Base-by-base conservation (phyloP, 768 basidiomycete species). In the Leccinellum rugosiceps region DNA sequence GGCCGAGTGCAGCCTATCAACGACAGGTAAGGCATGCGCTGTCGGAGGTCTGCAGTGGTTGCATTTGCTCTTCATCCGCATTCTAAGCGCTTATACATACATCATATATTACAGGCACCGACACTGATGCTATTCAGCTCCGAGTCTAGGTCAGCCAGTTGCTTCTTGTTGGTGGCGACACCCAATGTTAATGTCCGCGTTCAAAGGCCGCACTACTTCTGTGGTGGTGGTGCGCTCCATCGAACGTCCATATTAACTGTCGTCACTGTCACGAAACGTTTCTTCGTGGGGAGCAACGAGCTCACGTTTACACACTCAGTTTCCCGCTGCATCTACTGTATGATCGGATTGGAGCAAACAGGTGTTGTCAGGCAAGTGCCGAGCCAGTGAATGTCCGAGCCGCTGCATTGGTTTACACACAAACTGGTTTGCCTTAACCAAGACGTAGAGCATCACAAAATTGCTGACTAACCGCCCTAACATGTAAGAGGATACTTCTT, bases 21-120 rank as follows among this genome's bases (percentile, higher is more conserved):
- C 90, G 91, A 66, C 81, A 85, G 55, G 93, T 90, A 93, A 94
- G 69, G 74, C 86, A 6, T 95, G 94, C 92, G 85, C 88, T 6
- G 86, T 88, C 11, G 84, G 87, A 69, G 83, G 90, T 87, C 60
- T 61, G 80, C 68, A 31, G 23, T 56, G 32, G 49, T 25, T 59
- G 58, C 52, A 25, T 57, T 56, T 50, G 13, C 50, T 34, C 52
- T 58, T 58, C 41, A 47, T 35, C 55, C 50, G 55, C 17, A 52
- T 45, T 46, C 28, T 63, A 21, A 60, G 31, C 6, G 21, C 43
- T 44, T 9, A 35, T 14, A 15, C n/a, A n/a, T n/a, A 5, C 35
- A n/a, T 17, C 35, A 38, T 38, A n/a, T 31, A 26, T 41, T 30
- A 31, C 58, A 87, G 88, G 88, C 15, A 87, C 90, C 51, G 69